A percentile compares a stretch with the other conserved stretches of the same genome.
Evolutionary conservation across 2,329 filamentous ascomycete species (phyloP).

Genomic region (Lecanoromycetidae sp.): DNA sequence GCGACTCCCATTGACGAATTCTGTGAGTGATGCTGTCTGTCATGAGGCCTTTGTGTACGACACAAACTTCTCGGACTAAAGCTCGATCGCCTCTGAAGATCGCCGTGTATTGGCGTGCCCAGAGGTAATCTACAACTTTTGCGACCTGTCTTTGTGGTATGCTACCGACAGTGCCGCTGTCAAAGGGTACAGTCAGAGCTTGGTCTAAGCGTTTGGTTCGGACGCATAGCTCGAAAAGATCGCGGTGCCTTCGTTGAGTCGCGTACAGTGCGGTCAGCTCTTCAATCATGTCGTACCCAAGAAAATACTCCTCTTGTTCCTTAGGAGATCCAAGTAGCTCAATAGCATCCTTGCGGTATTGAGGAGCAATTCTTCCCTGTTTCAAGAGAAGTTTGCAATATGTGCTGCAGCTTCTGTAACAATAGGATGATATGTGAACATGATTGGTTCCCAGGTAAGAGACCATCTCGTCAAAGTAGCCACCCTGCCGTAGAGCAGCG

Average conservation of each 20-base stretch:
- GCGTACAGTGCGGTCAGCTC: slow-evolving; percentile 1
- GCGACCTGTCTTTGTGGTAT: neutral
- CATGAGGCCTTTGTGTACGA: neutral
- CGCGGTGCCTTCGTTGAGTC: neutral
- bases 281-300: slow-evolving; percentile 6
- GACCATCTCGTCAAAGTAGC: slow-evolving; percentile 18
- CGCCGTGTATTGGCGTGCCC: neutral
- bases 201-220: neutral
- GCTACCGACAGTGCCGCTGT: neutral
- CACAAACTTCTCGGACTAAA: neutral
- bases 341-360: slow-evolving; percentile 1
- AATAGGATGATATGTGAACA: neutral
- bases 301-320: slow-evolving; percentile 3
- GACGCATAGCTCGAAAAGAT: neutral
- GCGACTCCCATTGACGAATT: neutral
- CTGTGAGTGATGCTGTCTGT: neutral
- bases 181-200: neutral
- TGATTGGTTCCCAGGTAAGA: slow-evolving; percentile 16
- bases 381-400: slow-evolving; percentile 9
- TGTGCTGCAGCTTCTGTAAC: neutral
- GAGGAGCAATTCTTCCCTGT: neutral
- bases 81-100: neutral
- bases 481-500: slow-evolving; percentile 16
- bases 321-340: neutral
- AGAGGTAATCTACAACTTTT: neutral